Percentiles rank a stretch among this genome's conserved stretches.
These are phyloP conservation scores for Centella asiatica DNA, from an alignment of 129 eudicot species.

Conservation along the genomic window DNA sequence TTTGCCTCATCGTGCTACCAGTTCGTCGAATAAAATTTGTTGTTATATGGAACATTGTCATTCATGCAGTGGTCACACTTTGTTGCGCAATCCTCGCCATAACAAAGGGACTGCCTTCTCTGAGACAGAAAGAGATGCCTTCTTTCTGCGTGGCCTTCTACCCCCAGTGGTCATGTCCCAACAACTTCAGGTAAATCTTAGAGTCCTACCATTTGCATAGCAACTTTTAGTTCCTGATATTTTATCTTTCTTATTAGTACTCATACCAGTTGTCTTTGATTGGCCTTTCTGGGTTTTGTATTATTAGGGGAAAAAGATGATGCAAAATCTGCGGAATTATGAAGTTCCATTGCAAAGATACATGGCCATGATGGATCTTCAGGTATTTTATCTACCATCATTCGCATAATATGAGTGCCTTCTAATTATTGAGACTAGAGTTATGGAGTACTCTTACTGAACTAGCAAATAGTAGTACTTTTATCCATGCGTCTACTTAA, in stretches of 20 bases:
- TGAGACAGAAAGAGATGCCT: constrained; percentile 65
- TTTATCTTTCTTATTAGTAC: not conserved
- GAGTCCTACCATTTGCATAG: not conserved
- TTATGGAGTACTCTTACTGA: no score
- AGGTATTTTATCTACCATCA: constrained; percentile 32
- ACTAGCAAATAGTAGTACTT: no score
- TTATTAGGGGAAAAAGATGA: constrained; percentile 55
- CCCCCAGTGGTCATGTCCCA: constrained; percentile 65
- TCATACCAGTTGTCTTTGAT: constrained; percentile 8
- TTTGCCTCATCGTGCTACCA: no score
- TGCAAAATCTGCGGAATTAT: constrained; percentile 62
- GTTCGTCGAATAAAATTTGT: not conserved
- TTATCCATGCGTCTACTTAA: no score
- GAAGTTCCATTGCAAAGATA: constrained; percentile 78
- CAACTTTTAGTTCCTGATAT: not conserved
- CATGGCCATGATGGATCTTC: constrained; percentile 90
- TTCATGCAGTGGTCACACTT: constrained; percentile 51
- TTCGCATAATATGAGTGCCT: not conserved
- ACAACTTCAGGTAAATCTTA: constrained; percentile 52
- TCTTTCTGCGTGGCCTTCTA: constrained; percentile 72
- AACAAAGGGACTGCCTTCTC: constrained; percentile 86
- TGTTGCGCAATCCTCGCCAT: constrained; percentile 74
- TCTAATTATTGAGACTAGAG: no score
- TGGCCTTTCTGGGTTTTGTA: constrained; percentile 11
- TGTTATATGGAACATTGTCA: no score